These are phyloP conservation scores for Parasarocladium wereldwijsianum DNA, from an alignment of 2,329 filamentous ascomycete species.

Conservation along the genomic window DNA sequence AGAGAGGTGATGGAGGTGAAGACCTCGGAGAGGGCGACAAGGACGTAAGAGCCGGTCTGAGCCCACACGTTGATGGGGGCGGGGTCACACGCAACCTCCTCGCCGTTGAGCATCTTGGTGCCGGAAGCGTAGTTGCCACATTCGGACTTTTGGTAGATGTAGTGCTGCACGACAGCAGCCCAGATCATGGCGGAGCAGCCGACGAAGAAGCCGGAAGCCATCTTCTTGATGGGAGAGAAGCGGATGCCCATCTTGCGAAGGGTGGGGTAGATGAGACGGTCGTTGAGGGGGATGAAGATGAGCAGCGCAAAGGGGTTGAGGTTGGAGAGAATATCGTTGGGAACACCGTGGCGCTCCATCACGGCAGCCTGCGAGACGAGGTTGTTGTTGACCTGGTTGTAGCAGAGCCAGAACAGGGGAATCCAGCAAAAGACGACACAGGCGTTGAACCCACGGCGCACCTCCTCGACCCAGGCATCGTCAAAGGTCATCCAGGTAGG, in stretches of 20 bases:
- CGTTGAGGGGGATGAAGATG: constrained; percentile 58
- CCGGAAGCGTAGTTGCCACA: constrained; percentile 34
- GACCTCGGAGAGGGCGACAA: constrained; percentile 34
- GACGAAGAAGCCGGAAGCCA: constrained; percentile 53
- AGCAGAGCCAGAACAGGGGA: constrained; percentile 44
- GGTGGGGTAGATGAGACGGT: constrained; percentile 51
- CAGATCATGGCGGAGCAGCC: constrained; percentile 45
- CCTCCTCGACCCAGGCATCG: constrained; percentile 65
- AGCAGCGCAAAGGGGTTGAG: constrained; percentile 61
- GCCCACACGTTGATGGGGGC: constrained; percentile 48
- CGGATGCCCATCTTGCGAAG: constrained; percentile 48
- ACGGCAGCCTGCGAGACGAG: constrained; percentile 47
- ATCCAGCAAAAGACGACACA: constrained; percentile 58
- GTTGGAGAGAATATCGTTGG: constrained; percentile 64
- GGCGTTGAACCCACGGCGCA: constrained; percentile 51
- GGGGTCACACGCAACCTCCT: constrained; percentile 23
- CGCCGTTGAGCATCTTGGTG: constrained; percentile 17
- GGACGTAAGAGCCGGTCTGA: constrained; percentile 33
- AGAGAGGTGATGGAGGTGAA: constrained; percentile 40
- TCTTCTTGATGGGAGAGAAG: constrained; percentile 64
- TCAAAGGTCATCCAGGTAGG: constrained; percentile 66
- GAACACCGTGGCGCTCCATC: constrained; percentile 54
- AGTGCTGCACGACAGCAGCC: constrained; percentile 38
- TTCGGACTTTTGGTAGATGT: constrained; percentile 47
- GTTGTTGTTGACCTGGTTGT: constrained; percentile 40